phyloP scores from a whole-genome alignment of 2,329 filamentous ascomycete species.

The Chrysoporthe deuterocubensis region DNA sequence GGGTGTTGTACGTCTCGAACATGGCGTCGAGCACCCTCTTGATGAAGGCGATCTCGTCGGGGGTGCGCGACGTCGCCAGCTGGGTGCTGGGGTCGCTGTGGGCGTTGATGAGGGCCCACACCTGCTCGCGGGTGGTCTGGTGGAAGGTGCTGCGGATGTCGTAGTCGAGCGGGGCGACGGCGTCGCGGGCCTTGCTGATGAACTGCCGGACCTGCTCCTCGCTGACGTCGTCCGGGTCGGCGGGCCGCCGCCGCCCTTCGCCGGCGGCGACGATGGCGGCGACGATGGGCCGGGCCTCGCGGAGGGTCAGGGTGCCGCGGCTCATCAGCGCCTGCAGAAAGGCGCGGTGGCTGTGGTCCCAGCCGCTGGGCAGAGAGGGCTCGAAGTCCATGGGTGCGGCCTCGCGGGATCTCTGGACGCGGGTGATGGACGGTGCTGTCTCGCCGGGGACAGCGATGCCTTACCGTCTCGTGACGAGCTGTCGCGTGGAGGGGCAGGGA shows the following conservation, averaged over 20 bases:
- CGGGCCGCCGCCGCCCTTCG: conserved; percentile 40
- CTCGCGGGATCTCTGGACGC: background rate
- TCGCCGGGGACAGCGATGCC: background rate
- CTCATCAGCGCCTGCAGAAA: conserved; percentile 90
- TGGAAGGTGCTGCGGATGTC: conserved; percentile 79
- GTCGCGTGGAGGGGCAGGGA: background rate
- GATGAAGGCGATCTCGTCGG: conserved; percentile 88
- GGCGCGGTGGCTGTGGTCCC: conserved; percentile 73
- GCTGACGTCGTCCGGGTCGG: conserved; percentile 66
- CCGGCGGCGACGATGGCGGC: conserved; percentile 73
- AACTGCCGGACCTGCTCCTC: conserved; percentile 70
- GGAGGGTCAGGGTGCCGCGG: conserved; percentile 74
- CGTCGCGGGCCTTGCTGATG: conserved; percentile 71
- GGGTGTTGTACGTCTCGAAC: conserved; percentile 87
- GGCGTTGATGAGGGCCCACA: conserved; percentile 87
- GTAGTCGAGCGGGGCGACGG: conserved; percentile 80
- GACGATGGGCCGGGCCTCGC: conserved; percentile 73
- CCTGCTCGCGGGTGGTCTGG: conserved; percentile 67
- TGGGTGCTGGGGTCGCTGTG: conserved; percentile 85
- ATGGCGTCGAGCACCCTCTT: conserved; percentile 88
- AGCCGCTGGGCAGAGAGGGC: conserved; percentile 41
- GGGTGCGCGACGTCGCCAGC: conserved; percentile 76
- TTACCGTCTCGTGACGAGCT: background rate
- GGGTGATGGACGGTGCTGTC: background rate
- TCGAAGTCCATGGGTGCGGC: conserved; percentile 36